Percentiles rank a stretch among this genome's conserved stretches.
These are phyloP conservation scores for Fonsecaea pedrosoi DNA, from an alignment of 2,329 filamentous ascomycete species.

Conservation along the genomic window DNA sequence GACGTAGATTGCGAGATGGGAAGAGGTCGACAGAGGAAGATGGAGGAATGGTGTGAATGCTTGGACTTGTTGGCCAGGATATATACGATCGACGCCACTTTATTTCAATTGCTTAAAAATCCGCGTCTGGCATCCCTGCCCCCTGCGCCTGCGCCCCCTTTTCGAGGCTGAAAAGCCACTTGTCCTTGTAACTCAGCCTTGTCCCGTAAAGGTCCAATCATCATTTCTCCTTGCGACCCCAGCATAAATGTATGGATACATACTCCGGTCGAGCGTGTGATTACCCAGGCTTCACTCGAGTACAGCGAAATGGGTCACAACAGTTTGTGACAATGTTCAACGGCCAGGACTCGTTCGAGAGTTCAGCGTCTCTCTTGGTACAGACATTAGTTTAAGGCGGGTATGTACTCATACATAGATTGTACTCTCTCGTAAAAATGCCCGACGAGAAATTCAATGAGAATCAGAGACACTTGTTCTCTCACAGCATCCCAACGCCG, in stretches of 20 bases:
- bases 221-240: background rate
- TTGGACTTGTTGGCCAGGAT: background rate
- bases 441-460: slow-evolving; percentile 11
- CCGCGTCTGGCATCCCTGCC: background rate
- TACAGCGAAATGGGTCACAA: background rate
- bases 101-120: slow-evolving; percentile 13
- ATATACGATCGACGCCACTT: slow-evolving; percentile 1
- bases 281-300: background rate
- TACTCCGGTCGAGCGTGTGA: background rate
- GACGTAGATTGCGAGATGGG: background rate
- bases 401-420: slow-evolving; percentile 14
- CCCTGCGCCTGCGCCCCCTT: background rate
- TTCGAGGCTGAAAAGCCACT: slow-evolving; percentile 5
- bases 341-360: background rate
- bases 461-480: slow-evolving; percentile 10
- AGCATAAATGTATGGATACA: background rate
- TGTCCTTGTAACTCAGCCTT: slow-evolving; percentile 3
- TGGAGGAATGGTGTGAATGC: background rate
- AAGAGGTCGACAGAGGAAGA: background rate
- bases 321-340: background rate
- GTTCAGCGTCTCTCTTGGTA: slow-evolving; percentile 2
- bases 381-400: slow-evolving; percentile 23
- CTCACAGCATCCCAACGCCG: slow-evolving; percentile 21
- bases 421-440: slow-evolving; percentile 18
- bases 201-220: background rate